Conservation (phyloP, 1,139 yeast species). For the Petasospora fabianii region DNA sequence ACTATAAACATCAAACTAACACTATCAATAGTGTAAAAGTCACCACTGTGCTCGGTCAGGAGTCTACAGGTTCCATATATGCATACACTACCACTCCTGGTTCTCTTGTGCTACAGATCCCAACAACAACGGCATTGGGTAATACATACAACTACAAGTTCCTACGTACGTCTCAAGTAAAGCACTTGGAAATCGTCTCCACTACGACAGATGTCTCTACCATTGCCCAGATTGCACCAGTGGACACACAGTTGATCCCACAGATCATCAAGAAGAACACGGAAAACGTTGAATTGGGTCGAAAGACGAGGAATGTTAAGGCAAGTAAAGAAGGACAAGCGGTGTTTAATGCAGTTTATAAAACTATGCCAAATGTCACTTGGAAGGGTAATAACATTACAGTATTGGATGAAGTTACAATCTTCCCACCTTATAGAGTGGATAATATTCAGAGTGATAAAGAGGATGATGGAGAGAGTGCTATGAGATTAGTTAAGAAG, state of each 20-base stretch:
- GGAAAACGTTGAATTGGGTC: conserved; percentile 18
- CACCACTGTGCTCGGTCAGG: conserved; percentile 55
- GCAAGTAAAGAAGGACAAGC: conserved; percentile 45
- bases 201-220: conserved; percentile 22
- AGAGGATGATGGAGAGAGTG: conserved; percentile 32
- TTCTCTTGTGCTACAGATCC: conserved; percentile 20
- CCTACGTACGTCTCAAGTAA: conserved; percentile 57
- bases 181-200: conserved; percentile 43
- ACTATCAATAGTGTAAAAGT: conserved; percentile 48
- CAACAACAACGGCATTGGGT: conserved; percentile 9
- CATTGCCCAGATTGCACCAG: conserved; percentile 23
- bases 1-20: neutral
- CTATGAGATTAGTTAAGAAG: conserved; percentile 46
- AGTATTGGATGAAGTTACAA: conserved; percentile 49
- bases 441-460: conserved; percentile 27
- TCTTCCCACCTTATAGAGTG: conserved; percentile 47
- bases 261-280: conserved; percentile 24
- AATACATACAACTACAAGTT: conserved; percentile 42
- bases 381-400: conserved; percentile 47
- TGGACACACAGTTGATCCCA: conserved; percentile 20
- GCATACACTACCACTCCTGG: conserved; percentile 46
- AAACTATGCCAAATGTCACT: conserved; percentile 46
- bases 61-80: conserved; percentile 57
- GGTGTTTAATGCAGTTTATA: conserved; percentile 46
- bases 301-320: conserved; percentile 34